phyloP scores from a whole-genome alignment of 257 asterid genomes.

The Petunia secreta region DNA sequence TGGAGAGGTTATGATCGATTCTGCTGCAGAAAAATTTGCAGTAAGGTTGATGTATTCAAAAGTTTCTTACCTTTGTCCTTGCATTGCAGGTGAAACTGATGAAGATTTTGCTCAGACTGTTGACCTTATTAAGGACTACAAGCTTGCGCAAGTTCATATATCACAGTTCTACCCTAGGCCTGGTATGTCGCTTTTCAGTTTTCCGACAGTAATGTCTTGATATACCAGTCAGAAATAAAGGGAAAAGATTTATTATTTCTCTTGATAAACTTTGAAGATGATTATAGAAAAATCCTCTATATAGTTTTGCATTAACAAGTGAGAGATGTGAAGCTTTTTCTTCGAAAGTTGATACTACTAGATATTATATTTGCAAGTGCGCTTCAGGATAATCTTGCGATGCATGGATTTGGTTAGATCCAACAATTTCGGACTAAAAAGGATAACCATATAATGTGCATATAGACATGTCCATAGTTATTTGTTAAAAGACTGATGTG shows the following conservation, averaged over 20 bases:
- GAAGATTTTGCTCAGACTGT: conserved; percentile 81
- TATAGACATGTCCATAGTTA: background rate
- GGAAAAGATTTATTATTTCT: background rate
- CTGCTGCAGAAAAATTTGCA: conserved; percentile 3
- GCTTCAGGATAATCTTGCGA: background rate
- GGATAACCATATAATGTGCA: no score
- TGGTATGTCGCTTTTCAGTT: conserved; percentile 49
- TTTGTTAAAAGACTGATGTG: conserved; percentile 5
- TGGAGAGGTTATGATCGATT: background rate
- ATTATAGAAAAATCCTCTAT: background rate
- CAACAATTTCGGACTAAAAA: conserved; percentile 1
- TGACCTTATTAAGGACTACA: conserved; percentile 77
- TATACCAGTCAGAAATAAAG: background rate
- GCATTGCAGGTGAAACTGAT: conserved; percentile 85
- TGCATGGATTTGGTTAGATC: conserved; percentile 7
- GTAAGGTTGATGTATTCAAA: background rate
- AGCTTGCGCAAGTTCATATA: conserved; percentile 89
- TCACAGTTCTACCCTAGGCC: conserved; percentile 96
- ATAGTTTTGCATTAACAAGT: background rate
- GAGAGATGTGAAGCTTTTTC: conserved; percentile 17
- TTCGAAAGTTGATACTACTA: background rate
- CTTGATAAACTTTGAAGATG: background rate
- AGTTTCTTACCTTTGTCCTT: background rate
- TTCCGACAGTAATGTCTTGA: conserved; percentile 3
- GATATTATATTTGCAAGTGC: background rate